Conservation (phyloP, 108 stramenopile genomes). For the Pseudonitzschia pungens region DNA sequence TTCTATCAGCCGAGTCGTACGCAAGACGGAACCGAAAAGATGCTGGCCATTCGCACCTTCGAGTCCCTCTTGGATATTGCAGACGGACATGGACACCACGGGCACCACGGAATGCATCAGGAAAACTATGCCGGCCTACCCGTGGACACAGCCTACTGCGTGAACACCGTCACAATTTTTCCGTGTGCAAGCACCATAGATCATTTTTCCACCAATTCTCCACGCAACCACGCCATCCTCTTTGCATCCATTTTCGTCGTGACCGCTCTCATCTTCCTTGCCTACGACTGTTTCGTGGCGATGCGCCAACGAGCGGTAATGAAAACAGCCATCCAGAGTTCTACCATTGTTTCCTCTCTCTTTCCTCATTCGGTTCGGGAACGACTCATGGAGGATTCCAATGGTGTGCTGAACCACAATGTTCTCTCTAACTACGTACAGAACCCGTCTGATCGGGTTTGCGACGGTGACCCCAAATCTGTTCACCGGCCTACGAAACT, state of each 20-base stretch:
- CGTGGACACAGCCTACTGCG: neutral
- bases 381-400: slow-evolving; percentile 34
- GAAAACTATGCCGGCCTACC: slow-evolving; percentile 7
- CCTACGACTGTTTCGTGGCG: slow-evolving; percentile 4
- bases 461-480: too few relatives aligned
- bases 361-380: slow-evolving; percentile 60
- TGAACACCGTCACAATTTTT: slow-evolving; percentile 17
- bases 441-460: too few relatives aligned
- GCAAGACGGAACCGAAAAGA: neutral
- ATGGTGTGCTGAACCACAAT: neutral
- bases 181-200: neutral
- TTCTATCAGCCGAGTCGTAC: slow-evolving; percentile 12
- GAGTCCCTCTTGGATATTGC: neutral
- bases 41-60: neutral
- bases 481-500: slow-evolving; percentile 5
- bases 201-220: neutral
- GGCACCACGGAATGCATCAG: neutral
- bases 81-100: neutral
- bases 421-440: too few relatives aligned
- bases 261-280: slow-evolving; percentile 5
- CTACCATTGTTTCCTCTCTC: slow-evolving; percentile 53
- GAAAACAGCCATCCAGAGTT: slow-evolving; percentile 25
- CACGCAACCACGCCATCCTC: neutral
- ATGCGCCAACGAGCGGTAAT: slow-evolving; percentile 23
- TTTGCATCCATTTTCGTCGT: neutral